Evolutionary conservation across 1,284 basidiomycete genomes (phyloP).

Genomic region (Ustilago curta): DNA sequence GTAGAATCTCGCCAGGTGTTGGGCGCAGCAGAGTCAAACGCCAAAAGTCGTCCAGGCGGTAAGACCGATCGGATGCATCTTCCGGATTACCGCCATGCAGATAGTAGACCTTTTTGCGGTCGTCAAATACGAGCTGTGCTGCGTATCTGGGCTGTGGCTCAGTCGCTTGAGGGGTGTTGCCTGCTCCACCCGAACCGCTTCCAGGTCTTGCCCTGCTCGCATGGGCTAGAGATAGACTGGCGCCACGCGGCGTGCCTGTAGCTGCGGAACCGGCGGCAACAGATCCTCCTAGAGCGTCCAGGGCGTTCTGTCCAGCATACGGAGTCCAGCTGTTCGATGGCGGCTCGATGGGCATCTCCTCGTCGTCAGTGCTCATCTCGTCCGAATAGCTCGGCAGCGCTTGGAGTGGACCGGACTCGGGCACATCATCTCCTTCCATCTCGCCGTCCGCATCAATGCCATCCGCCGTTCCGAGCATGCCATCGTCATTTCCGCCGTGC

Average conservation of each 20-base stretch:
- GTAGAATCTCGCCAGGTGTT: slow-evolving; percentile 65
- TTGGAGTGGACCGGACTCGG: slow-evolving; percentile 48
- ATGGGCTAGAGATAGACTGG: slow-evolving; percentile 5
- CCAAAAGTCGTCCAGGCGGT: slow-evolving; percentile 69
- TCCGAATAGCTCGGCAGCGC: slow-evolving; percentile 46
- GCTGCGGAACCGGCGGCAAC: not conserved
- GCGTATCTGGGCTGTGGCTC: slow-evolving; percentile 62
- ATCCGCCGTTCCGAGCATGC: slow-evolving; percentile 9
- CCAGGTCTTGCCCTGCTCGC: slow-evolving; percentile 2
- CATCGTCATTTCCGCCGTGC: slow-evolving; percentile 13
- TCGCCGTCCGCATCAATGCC: slow-evolving; percentile 36
- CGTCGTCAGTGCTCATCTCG: slow-evolving; percentile 43
- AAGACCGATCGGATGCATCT: slow-evolving; percentile 28
- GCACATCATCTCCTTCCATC: slow-evolving; percentile 46
- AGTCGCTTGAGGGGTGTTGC: slow-evolving; percentile 8
- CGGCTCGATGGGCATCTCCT: slow-evolving; percentile 49
- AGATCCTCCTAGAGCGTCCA: slow-evolving; percentile 9
- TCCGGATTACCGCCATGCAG: slow-evolving; percentile 69
- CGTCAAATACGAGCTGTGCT: slow-evolving; percentile 68
- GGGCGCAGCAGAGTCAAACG: slow-evolving; percentile 62
- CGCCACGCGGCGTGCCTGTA: not conserved
- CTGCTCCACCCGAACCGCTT: slow-evolving; percentile 9
- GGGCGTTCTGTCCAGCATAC: slow-evolving; percentile 26
- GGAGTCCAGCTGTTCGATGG: slow-evolving; percentile 42
- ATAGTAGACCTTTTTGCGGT: slow-evolving; percentile 63